Evolutionary conservation across 2,329 filamentous ascomycete genomes (phyloP), one percentile per base, ranked within the genome.

Genomic region (Capronia coronata): DNA sequence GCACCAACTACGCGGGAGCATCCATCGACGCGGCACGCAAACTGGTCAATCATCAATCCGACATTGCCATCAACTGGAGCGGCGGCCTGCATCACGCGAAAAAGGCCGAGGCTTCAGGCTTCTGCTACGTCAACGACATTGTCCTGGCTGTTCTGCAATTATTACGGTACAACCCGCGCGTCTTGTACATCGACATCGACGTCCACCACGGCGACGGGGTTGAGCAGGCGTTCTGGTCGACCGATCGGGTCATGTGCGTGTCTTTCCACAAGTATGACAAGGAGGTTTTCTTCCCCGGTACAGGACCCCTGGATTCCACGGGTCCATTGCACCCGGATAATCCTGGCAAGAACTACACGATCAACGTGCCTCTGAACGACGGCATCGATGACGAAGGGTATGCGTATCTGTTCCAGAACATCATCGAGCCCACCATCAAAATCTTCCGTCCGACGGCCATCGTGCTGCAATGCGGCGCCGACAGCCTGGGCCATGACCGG

Each of bases 101-200:
- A 69, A 93, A 91, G 65, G 81, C 84, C 46, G 89, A 95, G 69
- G 91, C 93, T 0, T 91, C 86, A 11, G 93, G 93, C 0, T 98
- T 98, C 69, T 98, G 93, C 72, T 98, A 98, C 71, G 89, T 97
- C 71, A 98, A 98, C 68, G 93, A 98, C 68, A 97, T 97, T 62
- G 93, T 97, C 50, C 78, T 98, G 40, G 88, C 86, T 29, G 93
- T 96, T 61, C 77, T 97, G 30, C 86, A 96, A 65, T 78, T 98
- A 8, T 75, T 97, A 13, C 83, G 86, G 23, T 79, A 84, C 63
- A 81, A 90, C 61, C 82, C 88, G 13, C 84, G 90, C 42, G 90
- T 97, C 6, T 76, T 97, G 50, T 96, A 97, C 68, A 90, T 97
- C 67, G 88, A 94, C 64, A 94, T 94, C 59, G 88, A 94, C 65